Evolutionary conservation across 2,329 filamentous ascomycete species (phyloP).

Genomic region (Hypoxylon sp.): DNA sequence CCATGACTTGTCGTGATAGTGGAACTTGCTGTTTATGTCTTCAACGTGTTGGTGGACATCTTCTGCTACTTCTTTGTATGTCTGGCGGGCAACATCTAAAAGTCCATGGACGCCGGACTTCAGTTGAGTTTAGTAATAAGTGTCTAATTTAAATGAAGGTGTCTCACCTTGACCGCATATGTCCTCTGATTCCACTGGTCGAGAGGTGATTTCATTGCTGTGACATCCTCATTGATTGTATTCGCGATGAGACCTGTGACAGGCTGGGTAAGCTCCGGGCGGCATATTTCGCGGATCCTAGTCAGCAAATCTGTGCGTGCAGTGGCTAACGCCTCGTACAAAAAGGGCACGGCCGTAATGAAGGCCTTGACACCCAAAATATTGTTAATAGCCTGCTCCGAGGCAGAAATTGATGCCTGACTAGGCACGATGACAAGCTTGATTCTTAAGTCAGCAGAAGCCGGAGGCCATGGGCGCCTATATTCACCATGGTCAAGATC

Average conservation of each 20-base stretch:
- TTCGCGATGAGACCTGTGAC: constrained; percentile 74
- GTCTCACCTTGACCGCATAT: constrained; percentile 83
- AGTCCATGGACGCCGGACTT: constrained; percentile 85
- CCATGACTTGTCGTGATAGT: neutral
- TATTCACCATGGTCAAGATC: constrained; percentile 75
- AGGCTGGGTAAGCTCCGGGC: constrained; percentile 69
- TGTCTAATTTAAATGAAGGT: neutral
- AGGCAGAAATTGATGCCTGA: constrained; percentile 73
- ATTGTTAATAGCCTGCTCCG: constrained; percentile 86
- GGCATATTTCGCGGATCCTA: constrained; percentile 78
- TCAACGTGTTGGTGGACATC: constrained; percentile 80
- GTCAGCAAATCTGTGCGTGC: constrained; percentile 73
- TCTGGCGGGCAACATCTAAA: constrained; percentile 87
- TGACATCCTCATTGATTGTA: constrained; percentile 84
- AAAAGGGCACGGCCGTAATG: constrained; percentile 72
- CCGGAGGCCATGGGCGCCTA: neutral
- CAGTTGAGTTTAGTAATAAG: neutral
- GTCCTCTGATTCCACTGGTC: constrained; percentile 91
- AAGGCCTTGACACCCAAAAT: constrained; percentile 90
- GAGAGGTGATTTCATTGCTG: constrained; percentile 81
- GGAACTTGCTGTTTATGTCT: constrained; percentile 70
- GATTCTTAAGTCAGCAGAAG: constrained; percentile 31
- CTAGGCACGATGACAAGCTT: constrained; percentile 82
- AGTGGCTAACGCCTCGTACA: constrained; percentile 76
- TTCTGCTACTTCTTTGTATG: constrained; percentile 88